Percentiles rank a stretch among this genome's conserved stretches.
phyloP scores from a whole-genome alignment of 2,329 filamentous ascomycete species.

The Pseudofabraea citricarpa region DNA sequence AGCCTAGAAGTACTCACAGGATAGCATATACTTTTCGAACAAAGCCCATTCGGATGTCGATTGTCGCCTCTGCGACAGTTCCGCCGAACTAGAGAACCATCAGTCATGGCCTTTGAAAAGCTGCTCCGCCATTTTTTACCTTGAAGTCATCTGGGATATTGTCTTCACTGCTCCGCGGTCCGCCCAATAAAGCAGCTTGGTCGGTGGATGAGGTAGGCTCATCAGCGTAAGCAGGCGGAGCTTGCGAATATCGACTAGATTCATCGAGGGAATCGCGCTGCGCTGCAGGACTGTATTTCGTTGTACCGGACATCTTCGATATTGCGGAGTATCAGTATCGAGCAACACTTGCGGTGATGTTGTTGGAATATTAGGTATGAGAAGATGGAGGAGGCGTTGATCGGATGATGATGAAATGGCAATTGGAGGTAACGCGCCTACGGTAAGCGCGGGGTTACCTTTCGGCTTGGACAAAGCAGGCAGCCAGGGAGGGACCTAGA shows the following conservation, averaged over 20 bases:
- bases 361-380: background rate
- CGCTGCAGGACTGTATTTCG: conserved; percentile 79
- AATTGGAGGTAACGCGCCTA: too few relatives aligned
- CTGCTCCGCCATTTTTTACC: conserved; percentile 36
- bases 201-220: conserved; percentile 49
- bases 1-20: conserved; percentile 45
- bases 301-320: conserved; percentile 60
- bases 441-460: too few relatives aligned
- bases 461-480: background rate
- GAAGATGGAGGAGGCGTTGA: background rate
- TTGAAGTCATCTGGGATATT: conserved; percentile 98
- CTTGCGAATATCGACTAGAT: conserved; percentile 57
- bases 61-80: conserved; percentile 84
- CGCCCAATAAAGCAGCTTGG: conserved; percentile 54
- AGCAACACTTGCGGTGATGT: background rate
- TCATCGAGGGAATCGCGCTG: conserved; percentile 84
- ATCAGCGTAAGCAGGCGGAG: conserved; percentile 77
- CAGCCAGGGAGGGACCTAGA: too few relatives aligned
- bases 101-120: conserved; percentile 6
- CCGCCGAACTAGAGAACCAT: conserved; percentile 68
- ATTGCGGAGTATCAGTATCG: background rate
- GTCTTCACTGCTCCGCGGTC: conserved; percentile 75
- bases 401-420: too few relatives aligned
- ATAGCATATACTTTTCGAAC: conserved; percentile 97
- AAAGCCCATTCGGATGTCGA: conserved; percentile 96